Percentiles rank a stretch among this genome's conserved stretches.
Evolutionary conservation across 208 protist genomes (phyloP).

Genomic region (Trypanosoma vivax): DNA sequence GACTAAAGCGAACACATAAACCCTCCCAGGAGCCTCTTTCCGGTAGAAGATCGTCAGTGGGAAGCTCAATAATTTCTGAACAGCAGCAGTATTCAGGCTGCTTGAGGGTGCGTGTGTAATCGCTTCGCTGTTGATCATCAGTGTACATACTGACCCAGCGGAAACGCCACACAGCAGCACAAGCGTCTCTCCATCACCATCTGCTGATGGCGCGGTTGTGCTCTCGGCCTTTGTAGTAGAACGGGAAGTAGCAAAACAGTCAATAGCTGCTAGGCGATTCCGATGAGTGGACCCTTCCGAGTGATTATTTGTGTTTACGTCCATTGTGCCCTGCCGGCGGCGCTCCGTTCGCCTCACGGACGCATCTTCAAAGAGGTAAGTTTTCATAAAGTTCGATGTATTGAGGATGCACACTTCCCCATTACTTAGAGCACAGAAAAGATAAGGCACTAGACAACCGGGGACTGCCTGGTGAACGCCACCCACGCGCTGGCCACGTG

Average conservation of each 20-base stretch:
- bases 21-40: conserved; percentile 9
- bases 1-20: conserved; percentile 9
- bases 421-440: conserved; percentile 60
- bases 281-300: neutral
- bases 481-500: conserved; percentile 14
- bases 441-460: conserved; percentile 37
- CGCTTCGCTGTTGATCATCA: conserved; percentile 1
- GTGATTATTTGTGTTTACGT: neutral
- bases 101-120: conserved; percentile 1
- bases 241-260: conserved; percentile 17
- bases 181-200: neutral
- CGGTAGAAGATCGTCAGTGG: neutral
- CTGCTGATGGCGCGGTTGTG: neutral
- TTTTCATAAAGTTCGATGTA: conserved; percentile 54
- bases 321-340: neutral
- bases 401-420: conserved; percentile 61
- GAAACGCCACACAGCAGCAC: conserved; percentile 9
- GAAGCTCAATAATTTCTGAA: conserved; percentile 8
- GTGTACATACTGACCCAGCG: conserved; percentile 13
- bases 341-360: too few species aligned
- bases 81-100: neutral
- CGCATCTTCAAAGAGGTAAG: conserved; percentile 50
- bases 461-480: conserved; percentile 27
- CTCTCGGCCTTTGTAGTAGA: neutral
- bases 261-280: conserved; percentile 13